Percentiles rank a stretch among this genome's conserved stretches.
phyloP scores from a whole-genome alignment of 495 filamentous ascomycete species.

The Neurospora discreta region DNA sequence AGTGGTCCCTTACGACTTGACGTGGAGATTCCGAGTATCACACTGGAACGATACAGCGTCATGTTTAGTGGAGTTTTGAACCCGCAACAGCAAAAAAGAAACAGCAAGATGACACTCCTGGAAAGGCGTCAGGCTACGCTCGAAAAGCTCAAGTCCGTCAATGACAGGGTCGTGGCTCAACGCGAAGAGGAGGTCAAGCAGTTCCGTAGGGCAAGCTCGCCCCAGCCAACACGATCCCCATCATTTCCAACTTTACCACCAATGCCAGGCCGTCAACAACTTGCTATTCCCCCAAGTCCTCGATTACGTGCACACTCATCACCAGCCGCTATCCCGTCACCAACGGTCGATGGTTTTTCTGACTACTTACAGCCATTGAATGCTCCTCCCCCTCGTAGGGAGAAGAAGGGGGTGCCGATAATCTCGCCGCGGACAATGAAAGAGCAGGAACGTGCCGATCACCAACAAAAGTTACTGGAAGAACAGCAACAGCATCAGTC shows the following conservation, averaged over 20 bases:
- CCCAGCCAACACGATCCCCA: constrained; percentile 45
- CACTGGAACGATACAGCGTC: constrained; percentile 84
- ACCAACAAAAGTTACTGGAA: constrained; percentile 13
- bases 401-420: constrained; percentile 19
- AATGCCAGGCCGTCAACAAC: constrained; percentile 30
- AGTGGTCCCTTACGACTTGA: constrained; percentile 35
- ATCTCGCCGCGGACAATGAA: constrained; percentile 22
- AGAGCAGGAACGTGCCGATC: constrained; percentile 16
- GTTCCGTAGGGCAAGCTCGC: constrained; percentile 46
- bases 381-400: constrained; percentile 2
- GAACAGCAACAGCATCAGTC: not conserved
- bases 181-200: constrained; percentile 19
- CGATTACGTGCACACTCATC: constrained; percentile 49
- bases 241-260: constrained; percentile 55
- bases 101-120: constrained; percentile 34
- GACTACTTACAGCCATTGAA: not conserved
- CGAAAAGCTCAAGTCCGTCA: constrained; percentile 47
- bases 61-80: constrained; percentile 79
- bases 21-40: constrained; percentile 68
- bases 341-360: constrained; percentile 25
- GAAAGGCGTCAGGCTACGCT: constrained; percentile 59
- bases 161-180: constrained; percentile 28
- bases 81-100: constrained; percentile 9
- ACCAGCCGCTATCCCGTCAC: constrained; percentile 37
- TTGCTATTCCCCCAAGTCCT: constrained; percentile 24